A percentile compares a stretch with the other conserved stretches of the same genome.
Evolutionary conservation across 495 filamentous ascomycete species (phyloP).

Genomic region (Tuber borchii): DNA sequence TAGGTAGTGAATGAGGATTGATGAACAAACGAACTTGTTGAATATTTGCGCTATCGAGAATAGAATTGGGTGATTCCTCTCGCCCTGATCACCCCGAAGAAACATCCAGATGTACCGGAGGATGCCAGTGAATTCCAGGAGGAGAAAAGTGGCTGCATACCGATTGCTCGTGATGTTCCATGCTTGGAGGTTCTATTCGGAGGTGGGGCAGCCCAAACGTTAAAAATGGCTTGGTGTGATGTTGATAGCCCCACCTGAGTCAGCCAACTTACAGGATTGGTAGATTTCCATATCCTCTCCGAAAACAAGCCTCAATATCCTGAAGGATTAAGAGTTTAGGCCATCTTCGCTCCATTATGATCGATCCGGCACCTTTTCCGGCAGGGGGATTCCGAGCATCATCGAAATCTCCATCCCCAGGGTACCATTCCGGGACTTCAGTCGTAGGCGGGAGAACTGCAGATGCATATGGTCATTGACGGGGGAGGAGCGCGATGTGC

Average conservation of each 20-base stretch:
- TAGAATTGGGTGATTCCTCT: no score
- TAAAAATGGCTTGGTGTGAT: background rate
- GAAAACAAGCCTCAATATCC: background rate
- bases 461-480: no score
- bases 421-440: no score
- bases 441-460: no score
- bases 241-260: background rate
- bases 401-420: no score
- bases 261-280: no score
- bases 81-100: constrained; percentile 14
- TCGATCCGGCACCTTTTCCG: no score
- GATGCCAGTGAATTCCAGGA: constrained; percentile 11
- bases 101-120: constrained; percentile 4
- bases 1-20: background rate
- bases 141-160: constrained; percentile 20
- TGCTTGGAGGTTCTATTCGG: background rate
- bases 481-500: no score
- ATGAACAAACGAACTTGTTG: constrained; percentile 34
- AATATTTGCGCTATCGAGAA: constrained; percentile 22
- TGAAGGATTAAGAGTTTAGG: no score
- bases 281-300: background rate
- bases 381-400: no score
- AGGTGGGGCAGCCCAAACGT: background rate
- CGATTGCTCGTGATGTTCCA: constrained; percentile 6
- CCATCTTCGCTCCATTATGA: no score